Conservation (phyloP, 768 basidiomycete species). For the Suillus paluster region DNA sequence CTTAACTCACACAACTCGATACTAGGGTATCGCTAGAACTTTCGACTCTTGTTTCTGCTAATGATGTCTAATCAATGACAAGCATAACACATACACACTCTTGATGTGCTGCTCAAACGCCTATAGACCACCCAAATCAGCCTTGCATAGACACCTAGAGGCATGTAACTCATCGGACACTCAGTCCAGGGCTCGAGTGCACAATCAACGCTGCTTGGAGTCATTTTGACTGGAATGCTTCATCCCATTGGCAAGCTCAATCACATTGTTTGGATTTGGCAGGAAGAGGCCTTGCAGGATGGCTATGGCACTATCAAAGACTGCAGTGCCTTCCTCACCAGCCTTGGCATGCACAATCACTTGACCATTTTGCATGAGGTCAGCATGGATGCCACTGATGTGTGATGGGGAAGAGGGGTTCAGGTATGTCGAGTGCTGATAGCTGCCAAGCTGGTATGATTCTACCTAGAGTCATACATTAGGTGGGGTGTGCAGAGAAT, state of each 20-base stretch:
- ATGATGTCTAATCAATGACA: too few relatives aligned
- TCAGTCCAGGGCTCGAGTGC: slow-evolving; percentile 80
- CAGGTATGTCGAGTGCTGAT: slow-evolving; percentile 69
- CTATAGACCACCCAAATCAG: slow-evolving; percentile 44
- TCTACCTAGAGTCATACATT: slow-evolving; percentile 51
- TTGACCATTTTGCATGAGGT: slow-evolving; percentile 68
- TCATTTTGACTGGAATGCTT: slow-evolving; percentile 70
- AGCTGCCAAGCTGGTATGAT: slow-evolving; percentile 65
- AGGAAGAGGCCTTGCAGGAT: slow-evolving; percentile 86
- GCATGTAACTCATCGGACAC: slow-evolving; percentile 49
- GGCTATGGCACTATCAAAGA: slow-evolving; percentile 84
- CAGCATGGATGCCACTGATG: slow-evolving; percentile 68
- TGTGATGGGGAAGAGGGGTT: slow-evolving; percentile 66
- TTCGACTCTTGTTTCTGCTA: too few relatives aligned
- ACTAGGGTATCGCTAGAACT: too few relatives aligned
- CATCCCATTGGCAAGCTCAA: slow-evolving; percentile 77
- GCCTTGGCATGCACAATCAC: slow-evolving; percentile 81
- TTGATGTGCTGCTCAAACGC: slow-evolving; percentile 70
- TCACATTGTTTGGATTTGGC: slow-evolving; percentile 68
- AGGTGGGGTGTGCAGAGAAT: slow-evolving; percentile 3
- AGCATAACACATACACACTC: slow-evolving; percentile 62
- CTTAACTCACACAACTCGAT: too few relatives aligned
- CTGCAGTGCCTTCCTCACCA: slow-evolving; percentile 80
- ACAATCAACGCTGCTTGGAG: slow-evolving; percentile 55
- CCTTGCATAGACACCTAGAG: slow-evolving; percentile 8